Evolutionary conservation across 2,329 filamentous ascomycete species (phyloP), one percentile per base, ranked within the genome.

Genomic region (Sporothrix dimorphospora): DNA sequence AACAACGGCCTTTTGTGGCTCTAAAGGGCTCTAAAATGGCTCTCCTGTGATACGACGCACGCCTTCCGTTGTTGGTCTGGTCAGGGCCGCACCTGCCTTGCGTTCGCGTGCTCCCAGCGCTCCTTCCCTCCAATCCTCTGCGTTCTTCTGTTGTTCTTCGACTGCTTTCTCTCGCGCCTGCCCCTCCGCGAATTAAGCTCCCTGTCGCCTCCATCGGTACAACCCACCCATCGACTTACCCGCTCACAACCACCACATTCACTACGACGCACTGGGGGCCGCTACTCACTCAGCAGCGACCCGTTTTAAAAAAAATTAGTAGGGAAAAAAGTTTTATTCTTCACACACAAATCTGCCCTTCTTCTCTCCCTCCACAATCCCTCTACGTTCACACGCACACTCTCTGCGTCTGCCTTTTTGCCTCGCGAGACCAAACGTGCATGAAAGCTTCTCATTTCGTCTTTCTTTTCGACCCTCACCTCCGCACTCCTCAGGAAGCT

Each of bases 311-410:
- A 73, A 75, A 78, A 77, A 76, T 49, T 38, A 66, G 59, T 65
- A 71, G 71, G 74, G 71, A 74, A 78, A 77, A 77, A 78, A 75
- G 74, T 75, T 75, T 77, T 77, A 71, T 74, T 70, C 73, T 67
- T 74, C 76, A 76, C 76, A 77, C 75, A 76, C 71, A 73, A 72
- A 57, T 69, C 66, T 72, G 47, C 61, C 61, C 63, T 72, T 68
- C 71, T 71, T 72, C 59, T 59, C 51, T 73, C 70, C 40, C 66
- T 72, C 66, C 45, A 69, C 70, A n/a, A 40, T 63, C 67, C 61
- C 51, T 53, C 45, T 49, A 42, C 21, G 72, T 16, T 34, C 72
- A 45, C 57, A 67, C 57, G 40, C 30, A 59, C 63, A 59, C 67
- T 55, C 53, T 49, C 42, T 68, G 63, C 14, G 63, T 66, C 40